Evolutionary conservation across 441 rosid species (phyloP), one percentile per base, ranked within the genome.

Genomic region (Hura crepitans): DNA sequence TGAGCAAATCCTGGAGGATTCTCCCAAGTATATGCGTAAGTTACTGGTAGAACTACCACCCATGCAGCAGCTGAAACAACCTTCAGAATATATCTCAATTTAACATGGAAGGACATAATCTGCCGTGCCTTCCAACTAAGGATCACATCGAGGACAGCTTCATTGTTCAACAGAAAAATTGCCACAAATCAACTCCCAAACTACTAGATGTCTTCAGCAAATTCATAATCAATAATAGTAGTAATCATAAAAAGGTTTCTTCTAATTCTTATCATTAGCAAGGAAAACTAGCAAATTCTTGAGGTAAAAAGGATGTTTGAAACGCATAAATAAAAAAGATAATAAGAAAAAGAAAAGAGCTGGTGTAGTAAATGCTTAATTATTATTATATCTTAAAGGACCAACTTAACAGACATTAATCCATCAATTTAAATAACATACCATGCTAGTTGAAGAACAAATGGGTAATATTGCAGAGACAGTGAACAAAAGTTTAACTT

Each of bases 71-170:
- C 96, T 43, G 98, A 89, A 73, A 93, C 62, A 60, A 88, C 96
- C 82, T 96, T 96, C 82, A 96, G 85, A 82, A 96, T 87, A 85
- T 88, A 96, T 86, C 99, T 88, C 79, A 96, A 86, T 84, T 93
- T 91, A 73, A 96, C 99, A 81, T 88, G 87, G 66, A 88, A 80
- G 66, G 99, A 86, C 99, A 96, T 96, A 76, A 89, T 87, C 72
- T 68, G 83, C 43, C 79, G 93, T 57, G 99, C 92, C 83, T 96
- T 96, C 88, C 92, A 89, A 80, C 84, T 93, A 66, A 93, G 92
- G 69, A 96, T 86, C 75, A 96, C 96, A 81, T 96, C 99, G 70
- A 96, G 96, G 71, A 80, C 73, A 83, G 98, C 99, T 96, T 89
- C 92, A 85, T 47, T 60, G 68, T 51, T 70, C 11, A 71, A 51